Evolutionary conservation across 495 filamentous ascomycete genomes (phyloP).

Genomic region (Tuber microsphaerosporum): DNA sequence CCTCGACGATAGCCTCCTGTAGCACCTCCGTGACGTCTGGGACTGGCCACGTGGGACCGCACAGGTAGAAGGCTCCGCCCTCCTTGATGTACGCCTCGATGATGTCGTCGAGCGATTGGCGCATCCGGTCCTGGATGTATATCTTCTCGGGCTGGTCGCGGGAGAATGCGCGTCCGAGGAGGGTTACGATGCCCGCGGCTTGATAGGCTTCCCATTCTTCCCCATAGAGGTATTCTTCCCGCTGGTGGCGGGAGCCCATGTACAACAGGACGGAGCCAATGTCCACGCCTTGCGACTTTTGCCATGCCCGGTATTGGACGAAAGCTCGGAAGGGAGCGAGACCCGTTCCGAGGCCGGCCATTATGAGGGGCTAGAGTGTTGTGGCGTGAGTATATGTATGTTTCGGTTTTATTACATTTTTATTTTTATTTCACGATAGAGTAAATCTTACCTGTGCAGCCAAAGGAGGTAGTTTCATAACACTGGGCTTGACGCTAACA

Average conservation of each 20-base stretch:
- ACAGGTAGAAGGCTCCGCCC: conserved; percentile 90
- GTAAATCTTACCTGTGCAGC: conserved; percentile 40
- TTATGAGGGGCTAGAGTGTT: conserved; percentile 79
- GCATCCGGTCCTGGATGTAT: conserved; percentile 98
- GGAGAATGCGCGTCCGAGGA: conserved; percentile 89
- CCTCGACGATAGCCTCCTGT: conserved; percentile 79
- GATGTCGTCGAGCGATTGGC: conserved; percentile 76
- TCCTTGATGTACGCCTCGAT: conserved; percentile 81
- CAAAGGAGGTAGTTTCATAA: conserved; percentile 87
- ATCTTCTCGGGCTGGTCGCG: conserved; percentile 97
- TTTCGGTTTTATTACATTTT: too few relatives aligned
- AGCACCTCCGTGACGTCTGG: conserved; percentile 94
- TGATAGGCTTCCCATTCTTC: conserved; percentile 99
- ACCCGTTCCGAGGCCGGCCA: conserved; percentile 98
- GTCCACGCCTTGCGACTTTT: conserved; percentile 87
- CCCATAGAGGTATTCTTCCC: conserved; percentile 97
- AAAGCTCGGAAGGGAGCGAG: conserved; percentile 97
- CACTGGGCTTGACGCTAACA: conserved; percentile 90
- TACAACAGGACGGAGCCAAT: conserved; percentile 91
- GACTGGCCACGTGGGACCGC: conserved; percentile 96
- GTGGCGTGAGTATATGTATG: conserved; percentile 37
- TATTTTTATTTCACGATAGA: background rate
- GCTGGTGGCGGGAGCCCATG: conserved; percentile 92
- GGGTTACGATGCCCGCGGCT: conserved; percentile 87
- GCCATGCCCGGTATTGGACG: conserved; percentile 94